Percentiles rank a stretch among this genome's conserved stretches.
Conservation (phyloP, 2,329 filamentous ascomycete genomes). For the Verruconis gallopava region DNA sequence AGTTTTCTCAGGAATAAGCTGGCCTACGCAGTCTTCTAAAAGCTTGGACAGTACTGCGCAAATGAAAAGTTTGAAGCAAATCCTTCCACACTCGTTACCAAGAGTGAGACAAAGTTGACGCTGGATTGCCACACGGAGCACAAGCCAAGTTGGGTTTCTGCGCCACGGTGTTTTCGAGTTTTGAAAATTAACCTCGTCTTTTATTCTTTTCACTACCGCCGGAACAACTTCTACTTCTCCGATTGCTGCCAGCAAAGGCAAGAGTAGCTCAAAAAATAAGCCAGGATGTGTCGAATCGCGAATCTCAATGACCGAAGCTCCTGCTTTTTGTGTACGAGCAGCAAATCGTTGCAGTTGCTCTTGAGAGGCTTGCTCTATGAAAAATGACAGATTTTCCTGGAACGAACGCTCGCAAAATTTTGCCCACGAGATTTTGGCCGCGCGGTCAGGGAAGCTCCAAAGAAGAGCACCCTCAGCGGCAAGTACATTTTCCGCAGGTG, state of each 20-base stretch:
- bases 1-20: slow-evolving; percentile 24
- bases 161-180: slow-evolving; percentile 44
- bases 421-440: slow-evolving; percentile 33
- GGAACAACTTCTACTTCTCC: slow-evolving; percentile 28
- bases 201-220: slow-evolving; percentile 42
- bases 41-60: slow-evolving; percentile 34
- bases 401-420: slow-evolving; percentile 32
- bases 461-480: slow-evolving; percentile 37
- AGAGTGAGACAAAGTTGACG: slow-evolving; percentile 34
- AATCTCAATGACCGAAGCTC: slow-evolving; percentile 34
- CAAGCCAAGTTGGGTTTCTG: slow-evolving; percentile 48
- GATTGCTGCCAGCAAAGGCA: slow-evolving; percentile 44
- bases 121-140: slow-evolving; percentile 45
- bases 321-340: slow-evolving; percentile 40
- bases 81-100: slow-evolving; percentile 29
- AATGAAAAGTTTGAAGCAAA: slow-evolving; percentile 47
- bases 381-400: slow-evolving; percentile 35
- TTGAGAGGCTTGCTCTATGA: slow-evolving; percentile 38
- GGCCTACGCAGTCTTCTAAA: slow-evolving; percentile 26
- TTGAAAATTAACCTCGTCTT: slow-evolving; percentile 46
- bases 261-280: slow-evolving; percentile 46
- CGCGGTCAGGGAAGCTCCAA: slow-evolving; percentile 47
- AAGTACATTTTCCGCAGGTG: slow-evolving; percentile 40
- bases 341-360: slow-evolving; percentile 41
- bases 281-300: slow-evolving; percentile 46